A percentile compares a stretch with the other conserved stretches of the same genome.
phyloP scores from a whole-genome alignment of 2,329 filamentous ascomycete genomes.

The Teratosphaeria destructans region DNA sequence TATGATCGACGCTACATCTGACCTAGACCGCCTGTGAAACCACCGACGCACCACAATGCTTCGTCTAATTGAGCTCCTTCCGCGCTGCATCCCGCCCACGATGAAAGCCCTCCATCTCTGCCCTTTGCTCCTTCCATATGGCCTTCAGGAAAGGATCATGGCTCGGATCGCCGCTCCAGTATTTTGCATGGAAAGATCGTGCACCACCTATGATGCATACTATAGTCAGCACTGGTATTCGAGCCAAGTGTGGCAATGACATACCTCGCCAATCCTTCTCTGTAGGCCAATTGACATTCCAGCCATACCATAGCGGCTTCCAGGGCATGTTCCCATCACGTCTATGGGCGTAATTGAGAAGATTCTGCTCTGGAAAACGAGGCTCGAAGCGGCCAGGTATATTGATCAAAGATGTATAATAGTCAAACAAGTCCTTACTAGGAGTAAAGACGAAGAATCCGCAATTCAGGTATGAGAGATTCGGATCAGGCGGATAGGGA shows the following conservation, averaged over 20 bases:
- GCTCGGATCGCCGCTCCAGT: conserved; percentile 28
- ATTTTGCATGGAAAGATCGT: conserved; percentile 31
- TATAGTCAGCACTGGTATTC: not conserved
- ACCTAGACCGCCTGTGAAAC: too few relatives aligned
- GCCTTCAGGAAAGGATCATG: conserved; percentile 25
- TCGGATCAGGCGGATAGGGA: conserved; percentile 20
- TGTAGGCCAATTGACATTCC: conserved; percentile 32
- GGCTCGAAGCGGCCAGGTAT: conserved; percentile 26
- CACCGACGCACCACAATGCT: too few relatives aligned
- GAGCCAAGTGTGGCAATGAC: not conserved
- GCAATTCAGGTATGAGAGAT: conserved; percentile 24
- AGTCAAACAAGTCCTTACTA: conserved; percentile 23
- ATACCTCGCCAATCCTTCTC: conserved; percentile 24
- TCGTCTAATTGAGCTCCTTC: not conserved
- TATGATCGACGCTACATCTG: too few relatives aligned
- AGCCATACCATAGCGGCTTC: conserved; percentile 28
- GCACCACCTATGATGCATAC: conserved; percentile 14
- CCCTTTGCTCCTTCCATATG: conserved; percentile 27
- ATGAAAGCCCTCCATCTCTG: conserved; percentile 28
- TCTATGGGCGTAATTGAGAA: conserved; percentile 32
- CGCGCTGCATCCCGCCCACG: conserved; percentile 15
- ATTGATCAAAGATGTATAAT: conserved; percentile 26
- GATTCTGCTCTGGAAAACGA: conserved; percentile 27
- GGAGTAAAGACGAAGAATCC: conserved; percentile 32
- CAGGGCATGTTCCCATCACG: conserved; percentile 32